Percentiles rank a stretch among this genome's conserved stretches.
These are phyloP conservation scores for Biscogniauxia mediterranea DNA, from an alignment of 2,329 filamentous ascomycete genomes.

Conservation along the genomic window DNA sequence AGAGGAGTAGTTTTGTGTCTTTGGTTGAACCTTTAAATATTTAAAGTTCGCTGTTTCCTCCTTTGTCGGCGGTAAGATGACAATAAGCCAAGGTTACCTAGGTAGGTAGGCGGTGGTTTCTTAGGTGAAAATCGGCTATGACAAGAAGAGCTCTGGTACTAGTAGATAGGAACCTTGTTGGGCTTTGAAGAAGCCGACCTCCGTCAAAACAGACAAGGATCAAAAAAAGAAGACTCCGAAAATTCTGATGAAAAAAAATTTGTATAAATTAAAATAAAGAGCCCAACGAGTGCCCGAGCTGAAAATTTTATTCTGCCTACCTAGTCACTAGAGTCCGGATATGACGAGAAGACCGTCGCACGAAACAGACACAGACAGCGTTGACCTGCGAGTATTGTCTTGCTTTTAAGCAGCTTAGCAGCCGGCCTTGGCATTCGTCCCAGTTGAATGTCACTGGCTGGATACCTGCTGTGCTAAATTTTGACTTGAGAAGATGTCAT, in stretches of 20 bases:
- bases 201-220: neutral
- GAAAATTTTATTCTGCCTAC: neutral
- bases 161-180: neutral
- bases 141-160: neutral
- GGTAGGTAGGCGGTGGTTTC: too few species aligned
- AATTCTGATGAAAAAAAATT: too few species aligned
- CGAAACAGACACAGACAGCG: neutral
- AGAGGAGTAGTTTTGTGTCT: too few species aligned
- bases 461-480: neutral
- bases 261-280: too few species aligned
- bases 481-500: conserved; percentile 23
- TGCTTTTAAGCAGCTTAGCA: neutral
- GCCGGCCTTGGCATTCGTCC: neutral
- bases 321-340: neutral
- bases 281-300: neutral
- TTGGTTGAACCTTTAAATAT: neutral
- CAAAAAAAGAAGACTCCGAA: neutral
- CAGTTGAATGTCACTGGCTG: neutral
- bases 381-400: neutral
- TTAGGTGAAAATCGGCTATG: neutral
- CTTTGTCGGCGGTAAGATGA: neutral
- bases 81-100: neutral
- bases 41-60: neutral
- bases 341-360: neutral
- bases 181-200: neutral